A percentile compares a stretch with the other conserved stretches of the same genome.
Evolutionary conservation across 331 rosid species (phyloP).

Genomic region (Phaseolus coccineus): DNA sequence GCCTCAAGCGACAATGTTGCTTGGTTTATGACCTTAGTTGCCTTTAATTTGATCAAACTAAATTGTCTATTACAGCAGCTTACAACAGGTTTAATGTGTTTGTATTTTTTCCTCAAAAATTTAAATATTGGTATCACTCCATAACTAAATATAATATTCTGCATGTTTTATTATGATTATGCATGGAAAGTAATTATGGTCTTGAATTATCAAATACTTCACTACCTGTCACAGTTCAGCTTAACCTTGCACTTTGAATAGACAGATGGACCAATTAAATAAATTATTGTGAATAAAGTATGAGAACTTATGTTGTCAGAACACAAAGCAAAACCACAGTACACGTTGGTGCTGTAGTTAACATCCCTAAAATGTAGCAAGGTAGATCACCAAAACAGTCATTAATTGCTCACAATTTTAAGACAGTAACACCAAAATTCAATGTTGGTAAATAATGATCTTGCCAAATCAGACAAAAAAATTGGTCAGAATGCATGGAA

Average conservation of each 20-base stretch:
- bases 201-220: background rate
- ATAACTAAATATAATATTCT: too few species aligned
- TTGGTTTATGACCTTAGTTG: constrained; percentile 15
- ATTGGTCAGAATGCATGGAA: background rate
- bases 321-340: background rate
- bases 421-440: background rate
- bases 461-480: background rate
- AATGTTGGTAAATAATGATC: background rate
- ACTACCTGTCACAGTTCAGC: background rate
- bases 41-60: background rate
- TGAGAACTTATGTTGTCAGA: background rate
- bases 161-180: background rate
- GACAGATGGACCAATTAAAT: background rate
- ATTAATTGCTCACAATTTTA: background rate
- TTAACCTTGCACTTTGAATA: background rate
- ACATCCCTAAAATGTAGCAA: background rate
- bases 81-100: too few species aligned
- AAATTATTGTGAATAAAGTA: too few species aligned
- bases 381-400: background rate
- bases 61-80: too few species aligned
- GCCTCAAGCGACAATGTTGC: constrained; percentile 21
- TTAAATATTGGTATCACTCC: too few species aligned
- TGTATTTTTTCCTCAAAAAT: too few species aligned
- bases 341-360: background rate
- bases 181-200: background rate